Evolutionary conservation across 2,329 filamentous ascomycete genomes (phyloP).

Genomic region (Myotisia sp.): DNA sequence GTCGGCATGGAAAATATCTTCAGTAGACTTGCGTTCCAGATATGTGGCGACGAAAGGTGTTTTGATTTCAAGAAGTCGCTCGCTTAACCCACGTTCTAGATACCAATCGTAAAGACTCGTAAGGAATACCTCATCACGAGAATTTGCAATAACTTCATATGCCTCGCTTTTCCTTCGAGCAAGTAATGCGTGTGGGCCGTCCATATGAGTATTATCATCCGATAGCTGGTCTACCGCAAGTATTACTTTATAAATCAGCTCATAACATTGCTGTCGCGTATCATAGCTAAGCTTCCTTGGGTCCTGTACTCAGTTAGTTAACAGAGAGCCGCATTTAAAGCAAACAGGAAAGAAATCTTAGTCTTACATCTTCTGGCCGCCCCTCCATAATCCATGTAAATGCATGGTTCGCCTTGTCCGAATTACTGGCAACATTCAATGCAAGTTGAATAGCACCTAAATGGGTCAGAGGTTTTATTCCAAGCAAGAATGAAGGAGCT

Average conservation of each 20-base stretch:
- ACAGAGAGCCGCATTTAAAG: constrained; percentile 5
- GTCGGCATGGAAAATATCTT: constrained; percentile 66
- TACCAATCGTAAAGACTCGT: constrained; percentile 98
- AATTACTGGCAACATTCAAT: constrained; percentile 66
- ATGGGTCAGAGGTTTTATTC: constrained; percentile 5
- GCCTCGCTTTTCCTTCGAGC: constrained; percentile 73
- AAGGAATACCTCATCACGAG: constrained; percentile 85
- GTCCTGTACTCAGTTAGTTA: constrained; percentile 49
- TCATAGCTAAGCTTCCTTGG: constrained; percentile 53
- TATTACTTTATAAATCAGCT: constrained; percentile 73
- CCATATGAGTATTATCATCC: constrained; percentile 56
- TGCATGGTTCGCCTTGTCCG: constrained; percentile 75
- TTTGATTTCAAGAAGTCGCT: constrained; percentile 70
- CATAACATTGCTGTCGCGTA: constrained; percentile 64
- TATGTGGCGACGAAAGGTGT: constrained; percentile 79
- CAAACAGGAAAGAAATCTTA: constrained; percentile 3
- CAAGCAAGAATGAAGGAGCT: constrained; percentile 12
- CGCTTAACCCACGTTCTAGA: constrained; percentile 66
- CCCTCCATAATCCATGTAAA: constrained; percentile 78
- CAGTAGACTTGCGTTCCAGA: constrained; percentile 58
- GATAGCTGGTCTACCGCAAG: constrained; percentile 60
- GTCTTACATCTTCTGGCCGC: constrained; percentile 43
- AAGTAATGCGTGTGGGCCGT: constrained; percentile 62
- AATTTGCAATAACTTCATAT: constrained; percentile 76
- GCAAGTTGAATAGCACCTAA: constrained; percentile 69